phyloP scores from a whole-genome alignment of 805 yeast genomes.

The Spathaspora gorwiae region DNA sequence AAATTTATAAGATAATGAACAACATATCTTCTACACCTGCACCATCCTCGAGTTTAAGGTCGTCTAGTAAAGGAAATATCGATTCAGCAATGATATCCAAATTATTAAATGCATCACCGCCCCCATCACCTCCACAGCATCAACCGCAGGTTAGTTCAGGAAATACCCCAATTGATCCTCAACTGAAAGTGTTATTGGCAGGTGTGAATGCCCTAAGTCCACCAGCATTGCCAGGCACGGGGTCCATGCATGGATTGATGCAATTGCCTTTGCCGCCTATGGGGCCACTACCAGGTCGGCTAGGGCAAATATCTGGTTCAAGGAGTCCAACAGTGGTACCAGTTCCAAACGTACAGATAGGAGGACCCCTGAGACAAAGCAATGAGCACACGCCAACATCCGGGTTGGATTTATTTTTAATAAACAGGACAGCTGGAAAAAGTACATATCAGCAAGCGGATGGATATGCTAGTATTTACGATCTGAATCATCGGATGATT shows the following conservation, averaged over 20 bases:
- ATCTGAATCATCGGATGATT: no score
- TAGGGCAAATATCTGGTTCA: background rate
- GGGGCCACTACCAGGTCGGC: slow-evolving; percentile 17
- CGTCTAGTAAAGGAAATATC: background rate
- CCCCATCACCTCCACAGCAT: no score
- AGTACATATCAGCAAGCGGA: no score
- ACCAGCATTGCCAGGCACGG: background rate
- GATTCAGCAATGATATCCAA: slow-evolving; percentile 10
- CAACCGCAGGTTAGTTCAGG: background rate
- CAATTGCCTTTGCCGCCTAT: slow-evolving; percentile 72
- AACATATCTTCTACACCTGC: background rate
- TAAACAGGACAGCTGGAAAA: no score
- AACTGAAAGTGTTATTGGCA: background rate
- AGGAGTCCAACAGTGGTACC: background rate
- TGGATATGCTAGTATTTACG: no score
- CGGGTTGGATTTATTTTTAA: background rate
- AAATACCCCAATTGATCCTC: background rate
- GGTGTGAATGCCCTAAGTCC: slow-evolving; percentile 4
- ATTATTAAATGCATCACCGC: slow-evolving; percentile 7
- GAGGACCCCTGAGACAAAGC: background rate
- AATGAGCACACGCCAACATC: background rate
- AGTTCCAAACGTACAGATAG: no score
- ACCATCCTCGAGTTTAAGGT: slow-evolving; percentile 1
- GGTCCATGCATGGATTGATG: slow-evolving; percentile 22
- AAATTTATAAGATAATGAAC: slow-evolving; percentile 13